Conservation (phyloP, 306 rosid species). For the Begonia fuchsioides region DNA sequence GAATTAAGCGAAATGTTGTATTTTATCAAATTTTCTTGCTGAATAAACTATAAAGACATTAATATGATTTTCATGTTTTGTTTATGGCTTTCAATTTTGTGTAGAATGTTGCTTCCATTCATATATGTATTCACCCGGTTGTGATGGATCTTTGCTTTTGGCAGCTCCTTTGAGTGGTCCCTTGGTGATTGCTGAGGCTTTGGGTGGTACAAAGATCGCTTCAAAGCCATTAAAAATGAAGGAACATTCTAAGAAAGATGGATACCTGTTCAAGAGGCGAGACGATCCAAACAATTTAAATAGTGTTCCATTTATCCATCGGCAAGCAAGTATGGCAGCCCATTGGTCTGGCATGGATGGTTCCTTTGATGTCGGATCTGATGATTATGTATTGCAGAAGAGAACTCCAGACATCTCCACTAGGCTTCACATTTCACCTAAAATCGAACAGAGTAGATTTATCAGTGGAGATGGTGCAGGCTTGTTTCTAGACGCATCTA, state of each 20-base stretch:
- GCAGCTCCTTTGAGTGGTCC: slow-evolving; percentile 98
- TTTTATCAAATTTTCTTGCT: too few species aligned
- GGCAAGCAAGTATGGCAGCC: slow-evolving; percentile 23
- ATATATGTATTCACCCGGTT: slow-evolving; percentile 3
- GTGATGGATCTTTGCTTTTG: slow-evolving; percentile 21
- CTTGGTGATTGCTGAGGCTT: slow-evolving; percentile 67
- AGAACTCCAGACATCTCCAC: slow-evolving; percentile 27
- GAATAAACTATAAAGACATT: too few species aligned
- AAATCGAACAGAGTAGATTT: slow-evolving; percentile 19
- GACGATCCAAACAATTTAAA: slow-evolving; percentile 37
- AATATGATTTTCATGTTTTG: too few species aligned
- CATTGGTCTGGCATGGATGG: slow-evolving; percentile 30
- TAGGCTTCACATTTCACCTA: slow-evolving; percentile 17
- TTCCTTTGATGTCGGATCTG: slow-evolving; percentile 29
- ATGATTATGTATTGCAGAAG: slow-evolving; percentile 39
- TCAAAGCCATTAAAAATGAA: slow-evolving; percentile 51
- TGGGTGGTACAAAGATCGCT: slow-evolving; percentile 45
- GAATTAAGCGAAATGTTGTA: too few species aligned
- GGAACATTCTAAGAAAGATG: slow-evolving; percentile 67
- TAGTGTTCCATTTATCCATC: slow-evolving; percentile 9
- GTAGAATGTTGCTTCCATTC: background rate
- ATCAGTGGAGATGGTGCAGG: slow-evolving; percentile 19
- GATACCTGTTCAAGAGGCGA: slow-evolving; percentile 79
- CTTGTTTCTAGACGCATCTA: slow-evolving; percentile 18
- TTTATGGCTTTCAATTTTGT: too few species aligned